Percentiles rank a stretch among this genome's conserved stretches.
phyloP scores from a whole-genome alignment of 257 asterid species.

The Lavandula angustifolia region DNA sequence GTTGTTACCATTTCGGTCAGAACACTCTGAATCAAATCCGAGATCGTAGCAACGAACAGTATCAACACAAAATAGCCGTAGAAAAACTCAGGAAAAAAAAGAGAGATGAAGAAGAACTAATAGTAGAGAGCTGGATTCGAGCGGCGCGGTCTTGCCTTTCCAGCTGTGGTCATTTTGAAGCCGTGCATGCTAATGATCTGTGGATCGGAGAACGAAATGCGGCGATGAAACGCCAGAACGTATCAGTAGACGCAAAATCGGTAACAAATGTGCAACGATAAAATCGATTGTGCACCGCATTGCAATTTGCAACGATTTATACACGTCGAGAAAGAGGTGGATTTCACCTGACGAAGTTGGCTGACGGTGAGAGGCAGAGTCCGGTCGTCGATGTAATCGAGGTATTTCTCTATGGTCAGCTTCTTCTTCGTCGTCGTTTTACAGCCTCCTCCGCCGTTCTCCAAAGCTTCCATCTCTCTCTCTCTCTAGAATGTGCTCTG shows the following conservation, averaged over 20 bases:
- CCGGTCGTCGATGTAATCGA: constrained; percentile 34
- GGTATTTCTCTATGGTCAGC: constrained; percentile 44
- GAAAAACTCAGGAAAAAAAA: neutral
- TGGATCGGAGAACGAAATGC: constrained; percentile 9
- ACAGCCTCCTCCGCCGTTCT: constrained; percentile 19
- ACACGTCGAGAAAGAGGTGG: constrained; percentile 5
- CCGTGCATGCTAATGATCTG: constrained; percentile 51
- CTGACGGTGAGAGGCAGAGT: constrained; percentile 27
- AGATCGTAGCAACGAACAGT: neutral
- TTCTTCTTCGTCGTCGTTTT: constrained; percentile 22
- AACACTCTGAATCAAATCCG: constrained; percentile 37
- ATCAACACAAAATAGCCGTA: neutral
- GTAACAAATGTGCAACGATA: neutral
- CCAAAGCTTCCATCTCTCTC: constrained; percentile 27
- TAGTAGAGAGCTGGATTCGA: constrained; percentile 10
- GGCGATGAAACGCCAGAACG: constrained; percentile 4
- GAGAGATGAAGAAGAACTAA: neutral
- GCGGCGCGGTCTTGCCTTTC: constrained; percentile 30
- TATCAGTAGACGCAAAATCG: neutral
- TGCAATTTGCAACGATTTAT: neutral
- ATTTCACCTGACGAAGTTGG: constrained; percentile 36
- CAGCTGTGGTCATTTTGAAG: constrained; percentile 18
- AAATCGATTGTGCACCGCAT: neutral
- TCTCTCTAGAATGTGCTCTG: neutral
- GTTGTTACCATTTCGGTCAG: constrained; percentile 45